phyloP scores from a whole-genome alignment of 2,329 filamentous ascomycete species.

The Zymoseptoria brevis region DNA sequence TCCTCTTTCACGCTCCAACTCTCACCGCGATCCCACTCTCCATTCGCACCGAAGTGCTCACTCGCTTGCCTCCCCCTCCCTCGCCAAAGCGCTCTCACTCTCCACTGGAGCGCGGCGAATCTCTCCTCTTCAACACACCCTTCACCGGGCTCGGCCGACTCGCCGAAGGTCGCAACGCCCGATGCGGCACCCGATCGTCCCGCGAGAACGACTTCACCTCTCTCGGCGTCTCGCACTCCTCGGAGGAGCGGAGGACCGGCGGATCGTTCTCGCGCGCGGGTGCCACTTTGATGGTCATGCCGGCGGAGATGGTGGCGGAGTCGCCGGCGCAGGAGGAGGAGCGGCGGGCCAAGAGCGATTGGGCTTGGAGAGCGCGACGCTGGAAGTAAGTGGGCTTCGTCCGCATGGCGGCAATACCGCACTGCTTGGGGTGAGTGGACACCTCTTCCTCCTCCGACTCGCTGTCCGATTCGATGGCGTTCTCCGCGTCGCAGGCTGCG shows the following conservation, averaged over 20 bases:
- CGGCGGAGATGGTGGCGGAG: background rate
- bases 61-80: background rate
- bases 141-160: slow-evolving; percentile 10
- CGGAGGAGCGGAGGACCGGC: background rate
- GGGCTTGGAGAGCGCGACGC: slow-evolving; percentile 9
- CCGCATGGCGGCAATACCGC: slow-evolving; percentile 1
- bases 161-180: slow-evolving; percentile 6
- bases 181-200: background rate
- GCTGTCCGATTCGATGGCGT: slow-evolving; percentile 16
- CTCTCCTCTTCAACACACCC: slow-evolving; percentile 12
- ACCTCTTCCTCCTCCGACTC: slow-evolving; percentile 11
- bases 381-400: slow-evolving; percentile 10
- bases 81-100: background rate
- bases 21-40: background rate
- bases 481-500: background rate
- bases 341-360: slow-evolving; percentile 1
- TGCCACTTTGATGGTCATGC: slow-evolving; percentile 3
- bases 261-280: background rate
- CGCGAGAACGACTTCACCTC: slow-evolving; percentile 5
- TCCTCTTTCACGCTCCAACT: background rate
- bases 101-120: background rate
- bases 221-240: slow-evolving; percentile 6
- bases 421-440: background rate
- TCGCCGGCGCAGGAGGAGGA: background rate
- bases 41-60: background rate